Evolutionary conservation across 75 land plant genomes (phyloP).

Genomic region (Azolla pinnata): DNA sequence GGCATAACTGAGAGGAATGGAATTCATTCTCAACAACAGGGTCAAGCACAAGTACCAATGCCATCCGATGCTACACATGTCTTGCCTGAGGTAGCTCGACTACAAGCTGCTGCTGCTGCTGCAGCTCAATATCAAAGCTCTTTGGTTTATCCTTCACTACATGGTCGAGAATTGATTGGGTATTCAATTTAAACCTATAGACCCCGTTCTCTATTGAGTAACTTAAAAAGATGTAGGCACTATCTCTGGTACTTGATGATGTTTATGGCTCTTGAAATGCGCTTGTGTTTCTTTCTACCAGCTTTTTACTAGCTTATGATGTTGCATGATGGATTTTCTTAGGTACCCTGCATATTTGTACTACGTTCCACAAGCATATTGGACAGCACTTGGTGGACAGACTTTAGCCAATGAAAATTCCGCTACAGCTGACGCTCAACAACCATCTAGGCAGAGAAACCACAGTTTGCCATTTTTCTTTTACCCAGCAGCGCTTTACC

Average conservation of each 20-base stretch:
- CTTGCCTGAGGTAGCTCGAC: constrained; percentile 39
- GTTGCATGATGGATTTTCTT: too few species aligned
- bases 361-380: constrained; percentile 17
- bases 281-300: neutral
- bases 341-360: constrained; percentile 29
- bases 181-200: neutral
- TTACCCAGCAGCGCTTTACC: too few species aligned
- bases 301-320: constrained; percentile 2
- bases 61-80: constrained; percentile 21
- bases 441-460: neutral
- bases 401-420: neutral
- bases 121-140: constrained; percentile 58
- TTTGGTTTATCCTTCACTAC: constrained; percentile 55
- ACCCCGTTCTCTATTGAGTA: neutral
- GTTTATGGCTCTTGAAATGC: neutral
- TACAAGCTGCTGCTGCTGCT: constrained; percentile 76
- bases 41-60: constrained; percentile 23
- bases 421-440: neutral
- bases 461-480: neutral
- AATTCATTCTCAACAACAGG: too few species aligned
- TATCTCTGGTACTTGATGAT: neutral
- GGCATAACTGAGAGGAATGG: too few species aligned
- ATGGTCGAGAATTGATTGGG: constrained; percentile 10
- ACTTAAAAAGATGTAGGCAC: neutral
- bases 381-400: constrained; percentile 8